These are phyloP conservation scores for Trichothecium sympodiale DNA, from an alignment of 2,329 filamentous ascomycete genomes.

Conservation along the genomic window DNA sequence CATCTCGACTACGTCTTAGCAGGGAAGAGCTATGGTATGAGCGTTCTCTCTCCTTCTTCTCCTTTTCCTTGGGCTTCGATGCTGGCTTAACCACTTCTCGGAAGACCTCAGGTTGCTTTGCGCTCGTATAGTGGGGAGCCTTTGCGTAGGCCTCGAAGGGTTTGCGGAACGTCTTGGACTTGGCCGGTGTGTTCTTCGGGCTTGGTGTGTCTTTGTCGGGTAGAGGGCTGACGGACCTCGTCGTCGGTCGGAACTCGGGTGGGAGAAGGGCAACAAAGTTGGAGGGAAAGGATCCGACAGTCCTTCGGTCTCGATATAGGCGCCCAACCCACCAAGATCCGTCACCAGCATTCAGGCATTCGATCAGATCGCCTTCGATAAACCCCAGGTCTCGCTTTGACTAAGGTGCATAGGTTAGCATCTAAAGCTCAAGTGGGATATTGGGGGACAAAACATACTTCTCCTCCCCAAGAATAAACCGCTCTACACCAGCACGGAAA, in stretches of 20 bases:
- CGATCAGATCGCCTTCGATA: conserved; percentile 93
- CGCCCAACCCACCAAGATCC: conserved; percentile 98
- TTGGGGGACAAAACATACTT: conserved; percentile 33
- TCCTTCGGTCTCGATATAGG: conserved; percentile 77
- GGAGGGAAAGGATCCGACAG: conserved; percentile 87
- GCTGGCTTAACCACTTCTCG: conserved; percentile 26
- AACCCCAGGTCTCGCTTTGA: conserved; percentile 92
- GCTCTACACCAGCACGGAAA: conserved; percentile 91
- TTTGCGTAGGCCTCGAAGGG: conserved; percentile 58
- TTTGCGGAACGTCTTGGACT: conserved; percentile 53
- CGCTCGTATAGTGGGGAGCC: conserved; percentile 54
- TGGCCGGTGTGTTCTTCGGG: conserved; percentile 43
- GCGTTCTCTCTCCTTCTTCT: too few species aligned
- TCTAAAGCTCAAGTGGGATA: background rate
- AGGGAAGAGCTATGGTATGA: too few species aligned
- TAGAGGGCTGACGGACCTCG: conserved; percentile 49
- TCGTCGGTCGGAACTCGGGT: conserved; percentile 70
- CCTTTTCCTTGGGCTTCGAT: too few species aligned
- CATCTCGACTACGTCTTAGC: too few species aligned
- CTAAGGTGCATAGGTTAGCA: conserved; percentile 23
- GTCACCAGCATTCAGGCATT: conserved; percentile 95
- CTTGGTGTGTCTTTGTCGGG: conserved; percentile 42
- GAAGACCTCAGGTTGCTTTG: conserved; percentile 49
- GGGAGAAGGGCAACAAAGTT: conserved; percentile 93
- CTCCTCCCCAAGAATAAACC: conserved; percentile 88